phyloP scores from a whole-genome alignment of 2,329 filamentous ascomycete genomes.

The Hysterium pulicare region DNA sequence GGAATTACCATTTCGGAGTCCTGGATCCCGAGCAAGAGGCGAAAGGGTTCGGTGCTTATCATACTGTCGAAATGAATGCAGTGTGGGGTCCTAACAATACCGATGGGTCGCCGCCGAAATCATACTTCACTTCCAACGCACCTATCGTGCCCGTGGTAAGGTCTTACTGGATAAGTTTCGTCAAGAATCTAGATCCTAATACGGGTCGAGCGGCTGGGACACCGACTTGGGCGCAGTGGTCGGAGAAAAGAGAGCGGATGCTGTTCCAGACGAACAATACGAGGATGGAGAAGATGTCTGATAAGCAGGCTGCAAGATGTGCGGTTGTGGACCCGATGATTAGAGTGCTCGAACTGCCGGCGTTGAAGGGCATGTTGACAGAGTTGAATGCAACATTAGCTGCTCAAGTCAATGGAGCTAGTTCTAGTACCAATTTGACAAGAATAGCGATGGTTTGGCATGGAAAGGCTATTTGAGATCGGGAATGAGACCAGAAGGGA shows the following conservation, averaged over 20 bases:
- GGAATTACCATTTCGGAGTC: slow-evolving; percentile 70
- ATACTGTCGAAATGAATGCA: slow-evolving; percentile 64
- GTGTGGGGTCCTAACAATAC: slow-evolving; percentile 64
- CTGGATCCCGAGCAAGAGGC: slow-evolving; percentile 54
- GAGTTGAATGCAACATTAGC: background rate
- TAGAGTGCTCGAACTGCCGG: background rate
- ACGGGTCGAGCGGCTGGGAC: slow-evolving; percentile 43
- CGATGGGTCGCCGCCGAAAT: slow-evolving; percentile 47
- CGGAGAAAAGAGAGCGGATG: slow-evolving; percentile 27
- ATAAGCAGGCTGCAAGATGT: background rate
- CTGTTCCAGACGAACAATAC: slow-evolving; percentile 39
- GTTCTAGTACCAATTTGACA: no score
- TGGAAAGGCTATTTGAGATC: no score
- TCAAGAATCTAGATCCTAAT: slow-evolving; percentile 65
- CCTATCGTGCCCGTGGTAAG: slow-evolving; percentile 60
- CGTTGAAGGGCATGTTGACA: background rate
- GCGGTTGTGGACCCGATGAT: background rate
- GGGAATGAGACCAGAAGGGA: no score
- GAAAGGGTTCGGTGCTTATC: slow-evolving; percentile 60
- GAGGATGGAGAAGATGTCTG: slow-evolving; percentile 37
- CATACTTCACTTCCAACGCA: slow-evolving; percentile 57
- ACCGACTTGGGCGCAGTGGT: slow-evolving; percentile 53
- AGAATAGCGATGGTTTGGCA: no score
- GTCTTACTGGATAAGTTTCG: slow-evolving; percentile 72
- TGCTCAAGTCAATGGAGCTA: no score